A percentile compares a stretch with the other conserved stretches of the same genome.
These are phyloP conservation scores for Aristolochia fimbriata DNA, from an alignment of 164 flowering plant species.

Conservation along the genomic window DNA sequence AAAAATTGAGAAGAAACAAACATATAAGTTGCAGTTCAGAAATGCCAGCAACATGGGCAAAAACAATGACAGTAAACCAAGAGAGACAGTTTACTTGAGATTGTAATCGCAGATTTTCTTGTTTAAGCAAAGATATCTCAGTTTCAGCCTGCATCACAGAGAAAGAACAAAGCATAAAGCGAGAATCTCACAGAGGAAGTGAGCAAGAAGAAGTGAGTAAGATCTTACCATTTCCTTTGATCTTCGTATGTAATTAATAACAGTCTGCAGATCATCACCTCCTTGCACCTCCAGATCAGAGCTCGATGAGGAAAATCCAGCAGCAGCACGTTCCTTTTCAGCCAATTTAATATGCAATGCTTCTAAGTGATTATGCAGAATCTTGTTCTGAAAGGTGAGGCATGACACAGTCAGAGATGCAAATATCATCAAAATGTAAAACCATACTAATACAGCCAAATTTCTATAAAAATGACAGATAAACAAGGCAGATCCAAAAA, in stretches of 20 bases:
- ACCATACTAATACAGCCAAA: too few species aligned
- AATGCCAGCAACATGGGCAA: background rate
- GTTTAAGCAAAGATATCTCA: constrained; percentile 77
- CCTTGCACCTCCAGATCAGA: constrained; percentile 17
- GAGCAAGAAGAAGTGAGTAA: background rate
- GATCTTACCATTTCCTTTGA: constrained; percentile 72
- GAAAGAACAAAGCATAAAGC: too few species aligned
- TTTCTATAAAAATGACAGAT: too few species aligned
- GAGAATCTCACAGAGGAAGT: too few species aligned
- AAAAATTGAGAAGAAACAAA: too few species aligned
- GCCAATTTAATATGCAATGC: constrained; percentile 80
- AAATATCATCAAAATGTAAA: too few species aligned
- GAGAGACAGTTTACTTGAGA: constrained; percentile 44
- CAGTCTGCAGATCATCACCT: constrained; percentile 63
- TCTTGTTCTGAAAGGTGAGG: constrained; percentile 47
- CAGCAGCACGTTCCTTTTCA: constrained; percentile 45
- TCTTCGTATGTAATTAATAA: constrained; percentile 66
- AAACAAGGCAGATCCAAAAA: too few species aligned
- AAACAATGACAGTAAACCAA: background rate
- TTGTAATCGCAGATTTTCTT: constrained; percentile 75
- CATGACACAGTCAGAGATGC: background rate
- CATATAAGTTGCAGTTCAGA: background rate
- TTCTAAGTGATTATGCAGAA: constrained; percentile 62
- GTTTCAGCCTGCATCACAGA: constrained; percentile 76
- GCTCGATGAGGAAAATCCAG: constrained; percentile 31